These are phyloP conservation scores for Melampsora americana DNA, from an alignment of 1,284 basidiomycete genomes.

Conservation along the genomic window DNA sequence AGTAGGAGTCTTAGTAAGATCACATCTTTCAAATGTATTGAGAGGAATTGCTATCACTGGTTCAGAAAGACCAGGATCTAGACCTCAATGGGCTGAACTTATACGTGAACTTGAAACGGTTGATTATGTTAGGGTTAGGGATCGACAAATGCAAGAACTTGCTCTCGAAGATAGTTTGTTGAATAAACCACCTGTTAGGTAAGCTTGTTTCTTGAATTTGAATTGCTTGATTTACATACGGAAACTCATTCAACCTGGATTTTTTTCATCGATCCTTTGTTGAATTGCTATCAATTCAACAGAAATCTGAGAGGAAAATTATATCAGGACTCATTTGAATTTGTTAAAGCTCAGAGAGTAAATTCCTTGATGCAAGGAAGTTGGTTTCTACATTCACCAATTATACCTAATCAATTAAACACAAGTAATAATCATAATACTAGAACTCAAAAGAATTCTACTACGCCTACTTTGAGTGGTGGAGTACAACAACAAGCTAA, in stretches of 20 bases:
- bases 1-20: constrained; percentile 74
- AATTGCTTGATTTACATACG: background rate
- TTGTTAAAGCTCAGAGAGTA: constrained; percentile 83
- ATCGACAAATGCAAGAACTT: constrained; percentile 88
- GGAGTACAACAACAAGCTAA: constrained; percentile 28
- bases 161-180: constrained; percentile 86
- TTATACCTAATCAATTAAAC: constrained; percentile 58
- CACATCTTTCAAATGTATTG: constrained; percentile 61
- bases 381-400: constrained; percentile 78
- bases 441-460: constrained; percentile 61
- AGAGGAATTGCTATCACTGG: constrained; percentile 24
- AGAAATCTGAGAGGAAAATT: constrained; percentile 81
- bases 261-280: constrained; percentile 19
- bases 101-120: constrained; percentile 78
- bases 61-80: constrained; percentile 8
- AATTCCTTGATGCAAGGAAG: constrained; percentile 83
- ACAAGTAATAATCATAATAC: constrained; percentile 57
- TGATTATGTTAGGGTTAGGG: constrained; percentile 81
- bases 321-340: constrained; percentile 87
- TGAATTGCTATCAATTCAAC: constrained; percentile 45
- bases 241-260: background rate
- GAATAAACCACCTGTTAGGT: constrained; percentile 78
- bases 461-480: constrained; percentile 6
- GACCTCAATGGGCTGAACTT: constrained; percentile 75
- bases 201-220: constrained; percentile 49